Base-by-base conservation (phyloP, 2,329 filamentous ascomycete genomes). In the Apiospora rasikravindrae region DNA sequence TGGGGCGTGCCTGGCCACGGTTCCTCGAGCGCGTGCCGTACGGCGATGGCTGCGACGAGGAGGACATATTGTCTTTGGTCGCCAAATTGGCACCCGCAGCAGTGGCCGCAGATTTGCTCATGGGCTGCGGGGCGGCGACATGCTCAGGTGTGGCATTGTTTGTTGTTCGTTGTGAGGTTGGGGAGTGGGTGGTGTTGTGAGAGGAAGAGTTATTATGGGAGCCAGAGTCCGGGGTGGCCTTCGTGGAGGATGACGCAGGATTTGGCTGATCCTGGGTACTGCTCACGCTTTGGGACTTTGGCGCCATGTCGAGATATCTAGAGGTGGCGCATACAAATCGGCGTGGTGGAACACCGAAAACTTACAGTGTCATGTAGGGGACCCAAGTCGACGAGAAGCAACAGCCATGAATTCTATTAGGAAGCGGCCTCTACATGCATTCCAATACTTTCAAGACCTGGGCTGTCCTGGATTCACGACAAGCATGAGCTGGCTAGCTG, bases 21-120 rank as follows among this genome's bases (percentile, higher is more conserved):
- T 97, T 97, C 81, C 96, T 93, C 77, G 95, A 98, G 78, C 95
- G 93, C 81, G 96, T 99, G 79, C 96, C 96, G 83, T 99, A 98
- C n/a, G 40, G 40, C 24, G 40, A 45, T 29, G 66, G 40, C 66
- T 44, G 44, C 67, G 91, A 91, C 77, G 90, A 91, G 69, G 92
- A 87, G 76, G 84, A 80, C 75, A 84, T 83, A 75, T 80, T 81
- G 73, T 90, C 88, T 79, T 87, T 89, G 72, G 83, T 79, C 67
- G 83, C 80, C 73, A 82, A 78, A 75, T 86, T 86, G 71, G 86
- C 85, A 73, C 83, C 84, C 40, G 83, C 68, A 53, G 83, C 68
- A 53, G 47, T 80, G 40, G 83, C 81, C 72, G 84, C 83, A 72
- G 87, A 84, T 76, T 86, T 86, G 70, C 82, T 85, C 84, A 87